Evolutionary conservation across 192 early-diverging fungal species (phyloP).

Genomic region (Helicostylum pulchrum): DNA sequence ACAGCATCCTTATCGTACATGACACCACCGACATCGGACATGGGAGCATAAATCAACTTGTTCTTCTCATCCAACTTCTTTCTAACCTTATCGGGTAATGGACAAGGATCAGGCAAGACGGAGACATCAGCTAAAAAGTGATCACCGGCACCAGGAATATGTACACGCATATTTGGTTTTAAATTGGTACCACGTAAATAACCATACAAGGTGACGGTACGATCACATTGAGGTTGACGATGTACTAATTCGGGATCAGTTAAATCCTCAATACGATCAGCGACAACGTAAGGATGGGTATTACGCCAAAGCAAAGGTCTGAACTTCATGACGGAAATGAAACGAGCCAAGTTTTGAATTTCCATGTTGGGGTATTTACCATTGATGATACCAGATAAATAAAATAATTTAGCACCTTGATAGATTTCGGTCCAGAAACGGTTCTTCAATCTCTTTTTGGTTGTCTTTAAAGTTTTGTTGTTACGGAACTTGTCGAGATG

Average conservation of each 20-base stretch:
- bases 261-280: slow-evolving; percentile 94
- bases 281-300: slow-evolving; percentile 96
- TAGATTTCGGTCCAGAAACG: slow-evolving; percentile 99
- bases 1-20: slow-evolving; percentile 99
- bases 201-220: slow-evolving; percentile 93
- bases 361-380: slow-evolving; percentile 92
- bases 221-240: slow-evolving; percentile 79
- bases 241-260: slow-evolving; percentile 87
- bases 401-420: slow-evolving; percentile 98
- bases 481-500: slow-evolving; percentile 95
- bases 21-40: slow-evolving; percentile 96
- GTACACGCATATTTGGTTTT: slow-evolving; percentile 81
- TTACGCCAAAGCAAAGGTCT: slow-evolving; percentile 95
- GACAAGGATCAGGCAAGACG: slow-evolving; percentile 89
- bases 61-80: slow-evolving; percentile 89
- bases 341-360: slow-evolving; percentile 90
- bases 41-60: slow-evolving; percentile 96
- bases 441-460: slow-evolving; percentile 94
- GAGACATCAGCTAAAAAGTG: slow-evolving; percentile 71
- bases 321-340: slow-evolving; percentile 99
- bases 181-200: slow-evolving; percentile 95
- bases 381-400: slow-evolving; percentile 94
- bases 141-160: slow-evolving; percentile 96
- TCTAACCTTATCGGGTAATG: slow-evolving; percentile 91
- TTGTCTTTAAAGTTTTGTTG: slow-evolving; percentile 82